These are phyloP conservation scores for Platismatia glauca DNA, from an alignment of 495 filamentous ascomycete genomes.

Conservation along the genomic window DNA sequence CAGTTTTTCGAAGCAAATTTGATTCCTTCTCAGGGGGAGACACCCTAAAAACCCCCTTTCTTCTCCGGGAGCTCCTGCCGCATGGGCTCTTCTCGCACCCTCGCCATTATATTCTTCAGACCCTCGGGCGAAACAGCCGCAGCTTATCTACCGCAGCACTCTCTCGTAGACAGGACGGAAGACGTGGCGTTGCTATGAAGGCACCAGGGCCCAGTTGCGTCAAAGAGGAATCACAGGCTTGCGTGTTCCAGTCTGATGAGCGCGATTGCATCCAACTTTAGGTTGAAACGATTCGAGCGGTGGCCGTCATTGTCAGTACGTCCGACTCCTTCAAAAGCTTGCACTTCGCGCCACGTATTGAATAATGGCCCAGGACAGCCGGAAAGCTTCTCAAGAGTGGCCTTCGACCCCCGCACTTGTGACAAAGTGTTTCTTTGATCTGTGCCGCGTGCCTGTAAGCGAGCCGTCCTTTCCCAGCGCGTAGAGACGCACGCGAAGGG, in stretches of 20 bases:
- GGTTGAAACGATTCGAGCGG: neutral
- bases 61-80: too few relatives aligned
- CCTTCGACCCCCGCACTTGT: neutral
- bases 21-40: too few relatives aligned
- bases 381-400: neutral
- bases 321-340: neutral
- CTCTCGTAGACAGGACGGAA: too few relatives aligned
- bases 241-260: neutral
- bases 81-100: too few relatives aligned
- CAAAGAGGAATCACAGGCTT: neutral
- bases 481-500: neutral
- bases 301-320: neutral
- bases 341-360: neutral
- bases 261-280: neutral
- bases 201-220: too few relatives aligned
- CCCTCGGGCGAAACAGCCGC: too few relatives aligned
- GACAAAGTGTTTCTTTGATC: neutral
- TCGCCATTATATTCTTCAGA: too few relatives aligned
- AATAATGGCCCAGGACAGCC: neutral
- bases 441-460: neutral
- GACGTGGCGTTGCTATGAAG: too few relatives aligned
- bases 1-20: too few relatives aligned
- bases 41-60: too few relatives aligned
- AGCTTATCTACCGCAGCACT: too few relatives aligned
- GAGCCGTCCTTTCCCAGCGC: neutral